These are phyloP conservation scores for Calycina herbarum DNA, from an alignment of 2,329 filamentous ascomycete genomes.

Conservation along the genomic window DNA sequence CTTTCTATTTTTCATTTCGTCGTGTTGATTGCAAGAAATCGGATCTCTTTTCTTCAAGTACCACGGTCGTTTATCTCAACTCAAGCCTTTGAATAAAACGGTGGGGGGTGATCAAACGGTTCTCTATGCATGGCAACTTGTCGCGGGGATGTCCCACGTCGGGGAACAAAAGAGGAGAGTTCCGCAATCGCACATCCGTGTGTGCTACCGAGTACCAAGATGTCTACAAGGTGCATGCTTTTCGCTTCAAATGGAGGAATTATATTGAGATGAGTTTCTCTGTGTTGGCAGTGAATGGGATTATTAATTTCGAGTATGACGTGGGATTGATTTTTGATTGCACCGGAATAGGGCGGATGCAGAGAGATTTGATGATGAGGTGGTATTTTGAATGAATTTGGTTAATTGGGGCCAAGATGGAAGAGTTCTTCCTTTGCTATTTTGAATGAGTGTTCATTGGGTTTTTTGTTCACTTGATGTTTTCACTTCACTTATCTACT, in stretches of 20 bases:
- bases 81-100: not conserved
- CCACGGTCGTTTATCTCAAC: not conserved
- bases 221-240: not conserved
- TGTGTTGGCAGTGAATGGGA: not conserved
- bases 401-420: too few species aligned
- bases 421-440: too few species aligned
- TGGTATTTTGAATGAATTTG: too few species aligned
- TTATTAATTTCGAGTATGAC: too few species aligned
- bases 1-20: not conserved
- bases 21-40: not conserved
- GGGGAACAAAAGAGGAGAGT: not conserved
- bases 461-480: too few species aligned
- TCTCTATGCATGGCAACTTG: not conserved
- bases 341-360: too few species aligned
- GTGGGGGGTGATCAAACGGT: slow-evolving; percentile 12
- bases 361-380: too few species aligned
- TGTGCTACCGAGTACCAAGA: not conserved
- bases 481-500: too few species aligned
- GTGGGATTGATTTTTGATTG: too few species aligned
- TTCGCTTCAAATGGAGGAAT: not conserved
- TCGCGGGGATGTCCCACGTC: slow-evolving; percentile 12
- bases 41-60: too few species aligned
- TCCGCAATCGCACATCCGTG: not conserved
- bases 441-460: too few species aligned
- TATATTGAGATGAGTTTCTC: not conserved